Base-by-base conservation (phyloP, 2,329 filamentous ascomycete genomes). In the Coniochaeta pulveracea region DNA sequence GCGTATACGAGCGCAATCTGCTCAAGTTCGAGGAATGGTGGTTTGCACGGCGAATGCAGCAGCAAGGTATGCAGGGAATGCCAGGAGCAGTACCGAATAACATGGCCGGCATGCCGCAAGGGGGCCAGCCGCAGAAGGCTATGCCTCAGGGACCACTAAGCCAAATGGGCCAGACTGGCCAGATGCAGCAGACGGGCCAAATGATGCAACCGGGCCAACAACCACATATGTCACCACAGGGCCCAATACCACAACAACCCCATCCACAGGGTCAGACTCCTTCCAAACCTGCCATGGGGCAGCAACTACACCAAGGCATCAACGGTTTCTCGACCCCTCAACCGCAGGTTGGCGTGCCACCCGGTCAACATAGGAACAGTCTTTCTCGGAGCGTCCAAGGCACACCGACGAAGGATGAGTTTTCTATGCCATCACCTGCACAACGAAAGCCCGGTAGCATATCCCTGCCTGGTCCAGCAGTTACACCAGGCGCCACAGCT, bases 1-100 rank as follows among this genome's bases (percentile, higher is more conserved):
- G 69, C 18, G 68, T 84, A 6, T 93, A 91, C 54, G 79, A 86
- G 46, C 68, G 72, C 22, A 86, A 88, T 43, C 59, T 95, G 5
- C 60, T 71, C 17, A 71, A 77, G 19, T 95, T 93, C 42, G 88
- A 95, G 51, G 72, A 78, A 38, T 71, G 69, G 2, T 81, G 71
- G 61, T 64, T 69, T 50, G 59, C 66, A 34, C 67, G 74, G 40
- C 58, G 55, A 41, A 55, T 52, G 18, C 56, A 63, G 8, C 54
- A 56, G 10, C 60, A 60, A 16, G 30, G 21, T 2, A 33, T 33
- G 29, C 27, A 29, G 10, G 27, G 27, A 10, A 29, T 29, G 27
- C 10, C 27, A 7, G 27, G 16, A 4, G n/a, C n/a, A n/a, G n/a
- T n/a, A n/a, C n/a, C n/a, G n/a, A 14, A 47, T 56, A 55, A 31